Percentiles rank a stretch among this genome's conserved stretches.
phyloP scores from a whole-genome alignment of 768 basidiomycete genomes.

The Hericium coralloides region DNA sequence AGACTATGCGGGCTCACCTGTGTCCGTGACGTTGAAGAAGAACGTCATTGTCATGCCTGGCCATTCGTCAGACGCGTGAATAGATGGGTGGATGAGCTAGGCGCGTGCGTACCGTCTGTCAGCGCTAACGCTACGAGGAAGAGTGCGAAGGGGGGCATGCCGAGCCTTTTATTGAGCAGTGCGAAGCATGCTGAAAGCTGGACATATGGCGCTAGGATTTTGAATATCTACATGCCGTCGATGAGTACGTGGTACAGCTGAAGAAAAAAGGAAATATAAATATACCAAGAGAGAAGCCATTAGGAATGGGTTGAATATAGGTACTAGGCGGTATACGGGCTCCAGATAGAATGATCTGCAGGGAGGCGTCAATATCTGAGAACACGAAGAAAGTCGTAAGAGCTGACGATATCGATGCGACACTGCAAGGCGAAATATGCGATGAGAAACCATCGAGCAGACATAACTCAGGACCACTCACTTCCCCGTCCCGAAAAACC shows the following conservation, averaged over 20 bases:
- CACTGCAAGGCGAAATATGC: constrained; percentile 8
- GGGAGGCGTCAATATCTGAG: constrained; percentile 38
- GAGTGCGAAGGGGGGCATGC: constrained; percentile 71
- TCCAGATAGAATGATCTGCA: constrained; percentile 86
- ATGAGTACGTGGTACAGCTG: neutral
- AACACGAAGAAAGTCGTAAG: neutral
- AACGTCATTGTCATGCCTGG: constrained; percentile 77
- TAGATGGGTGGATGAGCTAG: neutral
- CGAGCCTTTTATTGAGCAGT: constrained; percentile 54
- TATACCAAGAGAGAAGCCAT: constrained; percentile 68
- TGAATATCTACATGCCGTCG: constrained; percentile 48
- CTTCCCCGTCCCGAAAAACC: constrained; percentile 83
- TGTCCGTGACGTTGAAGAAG: constrained; percentile 78
- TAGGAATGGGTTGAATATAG: constrained; percentile 77
- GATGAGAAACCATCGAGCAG: neutral
- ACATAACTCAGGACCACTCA: constrained; percentile 26
- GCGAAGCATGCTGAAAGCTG: constrained; percentile 65
- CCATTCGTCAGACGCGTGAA: neutral
- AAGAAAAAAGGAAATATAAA: neutral
- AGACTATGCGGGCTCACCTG: constrained; percentile 30
- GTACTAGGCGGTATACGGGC: constrained; percentile 81
- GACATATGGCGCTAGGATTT: constrained; percentile 74
- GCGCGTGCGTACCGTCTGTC: constrained; percentile 45
- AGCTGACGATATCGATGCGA: constrained; percentile 13
- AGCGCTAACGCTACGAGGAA: constrained; percentile 70